Evolutionary conservation across 257 asterid genomes (phyloP).

Genomic region (Nemophila menziesii): DNA sequence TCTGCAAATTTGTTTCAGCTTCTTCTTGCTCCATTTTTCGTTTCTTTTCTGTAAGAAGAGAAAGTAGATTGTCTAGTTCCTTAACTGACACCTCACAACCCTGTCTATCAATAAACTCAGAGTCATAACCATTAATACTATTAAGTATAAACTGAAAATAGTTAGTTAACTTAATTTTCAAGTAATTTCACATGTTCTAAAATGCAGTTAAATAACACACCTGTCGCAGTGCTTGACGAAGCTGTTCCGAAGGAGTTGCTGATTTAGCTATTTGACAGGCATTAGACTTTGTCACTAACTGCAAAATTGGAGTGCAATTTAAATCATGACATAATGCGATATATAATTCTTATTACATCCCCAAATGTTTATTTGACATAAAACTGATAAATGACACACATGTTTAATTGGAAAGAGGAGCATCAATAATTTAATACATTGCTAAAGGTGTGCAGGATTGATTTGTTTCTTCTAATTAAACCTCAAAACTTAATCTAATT

Average conservation of each 20-base stretch:
- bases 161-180: not conserved
- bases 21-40: constrained; percentile 89
- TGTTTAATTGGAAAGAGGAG: not conserved
- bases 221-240: constrained; percentile 64
- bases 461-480: too few species aligned
- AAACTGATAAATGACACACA: too few species aligned
- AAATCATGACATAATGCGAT: constrained; percentile 4
- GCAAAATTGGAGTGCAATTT: constrained; percentile 17
- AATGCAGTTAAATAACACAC: constrained; percentile 30
- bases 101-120: constrained; percentile 49
- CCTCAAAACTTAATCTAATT: too few species aligned
- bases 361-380: not conserved
- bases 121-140: constrained; percentile 10
- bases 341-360: not conserved
- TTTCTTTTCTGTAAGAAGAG: constrained; percentile 74
- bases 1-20: constrained; percentile 74
- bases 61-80: constrained; percentile 63
- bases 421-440: too few species aligned
- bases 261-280: constrained; percentile 63
- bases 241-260: constrained; percentile 76
- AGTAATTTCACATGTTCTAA: not conserved
- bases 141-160: not conserved
- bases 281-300: constrained; percentile 73
- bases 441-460: not conserved
- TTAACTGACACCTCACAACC: constrained; percentile 78